Base-by-base conservation (phyloP, 1,284 basidiomycete genomes). In the Rhodotorula glutinis region DNA sequence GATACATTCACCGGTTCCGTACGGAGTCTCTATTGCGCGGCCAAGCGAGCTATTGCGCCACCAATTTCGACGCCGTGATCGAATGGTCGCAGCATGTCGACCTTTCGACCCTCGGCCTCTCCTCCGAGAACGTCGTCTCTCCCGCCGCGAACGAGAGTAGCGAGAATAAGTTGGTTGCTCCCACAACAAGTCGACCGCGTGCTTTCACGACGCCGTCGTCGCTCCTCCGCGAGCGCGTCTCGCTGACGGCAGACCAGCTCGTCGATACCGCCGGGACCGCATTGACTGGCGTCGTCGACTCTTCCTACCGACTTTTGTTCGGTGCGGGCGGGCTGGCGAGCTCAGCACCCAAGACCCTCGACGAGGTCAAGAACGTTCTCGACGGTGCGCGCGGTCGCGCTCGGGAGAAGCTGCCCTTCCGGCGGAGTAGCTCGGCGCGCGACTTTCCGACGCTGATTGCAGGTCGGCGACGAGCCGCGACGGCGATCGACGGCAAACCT, bases 1-100 rank as follows among this genome's bases (percentile, higher is more conserved):
- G 92, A 25, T 97, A 86, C 77, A 88, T 88, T 0, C 91, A 95
- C 73, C 85, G 94, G 27, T 97, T 91, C 79, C 82, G 92, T 33
- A 78, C 81, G 11, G 86, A 88, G 60, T 82, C 85, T 7, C 82
- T 89, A 53, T 81, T 83, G n/a, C 80, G 87, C 7, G 92, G 92
- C 1, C 92, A 96, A 76, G 89, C 91, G 72, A 87, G 86, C 61
- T 97, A 94, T 77, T 96, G 92, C 71, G 83, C 95, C 40, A 90
- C 96, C 77, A 97, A 96, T 78, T 82, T 95, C 41, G 87, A 94
- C 80, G 94, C 94, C 10, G 92, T 93, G 1, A 90, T 91, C 3
- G 92, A 95, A 75, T 97, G 96, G 77, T 81, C 97, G 51, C 91
- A 94, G 79, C 90, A 92, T 75, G 91, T 96, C 30, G 91, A 94